Evolutionary conservation across 768 basidiomycete species (phyloP), one percentile per base, ranked within the genome.

Genomic region (Xanthoconium purpureum): DNA sequence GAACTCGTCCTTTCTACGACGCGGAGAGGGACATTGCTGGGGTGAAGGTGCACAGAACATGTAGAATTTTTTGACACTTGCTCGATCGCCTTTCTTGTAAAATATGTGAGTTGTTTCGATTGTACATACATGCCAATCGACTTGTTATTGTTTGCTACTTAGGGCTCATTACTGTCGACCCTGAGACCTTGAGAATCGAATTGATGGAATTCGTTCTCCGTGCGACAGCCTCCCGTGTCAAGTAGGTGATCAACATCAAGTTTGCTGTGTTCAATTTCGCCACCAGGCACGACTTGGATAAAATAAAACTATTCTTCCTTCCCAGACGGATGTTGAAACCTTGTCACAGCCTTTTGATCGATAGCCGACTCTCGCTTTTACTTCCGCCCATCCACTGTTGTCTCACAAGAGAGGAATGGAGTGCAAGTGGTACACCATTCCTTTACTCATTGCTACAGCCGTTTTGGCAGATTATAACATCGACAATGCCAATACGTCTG

Each of bases 401-500:
- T 51, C 13, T 37, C 28, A 3, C 28, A 13, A 29, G 28, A 20
- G 40, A 43, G 49, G 42, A 39, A 66, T 54, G 58, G 43, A 29
- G 56, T 40, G 11, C 48, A 10, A 38, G 20, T 47, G 50, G 47
- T 57, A 44, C 38, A 28, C 58, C 29, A 20, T 14, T 11, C 20
- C 24, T 33, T 28, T 69, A 3, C 44, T 70, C 20, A 32, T 64
- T 43, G 56, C 59, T 10, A 56, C 58, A 6, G 18, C 48, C 33
- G 63, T 55, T 14, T 43, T 51, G 54, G 67, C 65, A 28, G 55
- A 70, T 38, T 68, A 65, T 49, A 28, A 62, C 33, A 50, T 65
- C 18, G 67, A 69, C 55, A 67, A 68, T 39, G 55, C 62, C 24
- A 60, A 68, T 18, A 30, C 57, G 15, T 67, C 67, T 12, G 42